phyloP scores from a whole-genome alignment of 139 green algal genomes.

The Ostreobium quekettii region DNA sequence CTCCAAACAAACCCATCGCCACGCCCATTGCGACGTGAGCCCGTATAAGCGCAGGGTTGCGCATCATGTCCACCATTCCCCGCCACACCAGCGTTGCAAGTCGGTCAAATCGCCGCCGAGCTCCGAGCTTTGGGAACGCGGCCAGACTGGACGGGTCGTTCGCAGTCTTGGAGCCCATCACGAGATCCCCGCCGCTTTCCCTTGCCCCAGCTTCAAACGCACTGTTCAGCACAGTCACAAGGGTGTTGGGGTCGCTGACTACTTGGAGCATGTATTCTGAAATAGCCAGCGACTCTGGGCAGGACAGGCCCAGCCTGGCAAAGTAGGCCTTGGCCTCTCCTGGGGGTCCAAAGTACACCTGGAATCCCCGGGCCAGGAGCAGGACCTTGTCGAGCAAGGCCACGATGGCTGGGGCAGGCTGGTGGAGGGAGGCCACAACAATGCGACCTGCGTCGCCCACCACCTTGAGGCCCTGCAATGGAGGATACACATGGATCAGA shows the following conservation, averaged over 20 bases:
- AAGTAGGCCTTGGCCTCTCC: conserved; percentile 1
- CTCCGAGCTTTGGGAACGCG: neutral
- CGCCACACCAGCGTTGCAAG: conserved; percentile 8
- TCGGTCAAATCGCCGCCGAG: neutral
- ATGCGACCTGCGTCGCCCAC: conserved; percentile 1
- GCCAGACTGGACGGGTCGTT: neutral
- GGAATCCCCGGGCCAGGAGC: conserved; percentile 15
- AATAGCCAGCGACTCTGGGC: neutral
- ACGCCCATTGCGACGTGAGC: conserved; percentile 47
- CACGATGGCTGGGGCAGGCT: conserved; percentile 42
- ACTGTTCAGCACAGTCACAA: conserved; percentile 11
- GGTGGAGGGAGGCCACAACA: conserved; percentile 18
- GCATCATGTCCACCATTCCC: conserved; percentile 42
- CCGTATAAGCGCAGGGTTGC: conserved; percentile 54
- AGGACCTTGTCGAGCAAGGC: conserved; percentile 39
- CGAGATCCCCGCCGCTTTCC: too few species aligned
- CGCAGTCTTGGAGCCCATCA: neutral
- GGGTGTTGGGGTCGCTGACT: conserved; percentile 3
- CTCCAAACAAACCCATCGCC: conserved; percentile 50
- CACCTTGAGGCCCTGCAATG: conserved; percentile 14
- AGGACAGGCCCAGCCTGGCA: neutral
- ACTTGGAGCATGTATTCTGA: conserved; percentile 16
- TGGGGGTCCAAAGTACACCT: conserved; percentile 18
- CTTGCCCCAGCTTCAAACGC: too few species aligned
- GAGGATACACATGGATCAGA: too few species aligned